Base-by-base conservation (phyloP, 106 monocot genomes). In the Hemerocallis citrina region DNA sequence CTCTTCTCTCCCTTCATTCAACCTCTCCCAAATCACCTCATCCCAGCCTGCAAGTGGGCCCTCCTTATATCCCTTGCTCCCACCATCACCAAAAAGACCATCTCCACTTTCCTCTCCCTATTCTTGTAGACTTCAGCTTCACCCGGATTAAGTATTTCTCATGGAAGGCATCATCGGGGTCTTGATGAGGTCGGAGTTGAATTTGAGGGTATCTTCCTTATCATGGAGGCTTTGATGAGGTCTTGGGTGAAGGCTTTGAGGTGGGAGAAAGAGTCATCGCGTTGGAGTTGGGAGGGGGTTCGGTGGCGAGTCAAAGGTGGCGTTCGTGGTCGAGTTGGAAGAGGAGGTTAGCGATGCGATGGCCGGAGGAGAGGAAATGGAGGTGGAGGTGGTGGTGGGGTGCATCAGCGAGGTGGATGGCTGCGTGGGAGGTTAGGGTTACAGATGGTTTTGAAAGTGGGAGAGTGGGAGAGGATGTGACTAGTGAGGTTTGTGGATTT, bases 261-360 rank as follows among this genome's bases (percentile, higher is more conserved):
- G 52, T 61, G 64, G 70, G 55, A 61, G 23, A 69, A 32, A 50
- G 76, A 72, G 32, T 83, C 86, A 55, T 88, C 88, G 74, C 82
- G 76, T 45, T 61, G 64, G 39, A 89, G 77, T 38, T 72, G 16
- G 23, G 71, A 71, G 66, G 82, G 82, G 12, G 82, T 77, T 17
- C 62, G 43, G 45, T 73, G 66, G 30, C 86, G 72, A 16, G 64
- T 46, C n/a, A n/a, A n/a, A n/a, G n/a, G 42, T 70, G 74, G 58
- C 90, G 86, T 71, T 85, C 86, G 30, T 70, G 70, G 6, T 95
- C 95, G 41, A 95, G 81, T 58, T 90, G 80, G 31, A 86, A 66
- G 11, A 59, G 70, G 36, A 90, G 83, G 27, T 85, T 73, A 24
- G 41, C 68, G 43, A 82, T 22, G 61, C 75, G 80, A 10, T n/a